Evolutionary conservation across 352 stramenopile genomes (phyloP), one percentile per base, ranked within the genome.

Genomic region (Pythium apleroticum): DNA sequence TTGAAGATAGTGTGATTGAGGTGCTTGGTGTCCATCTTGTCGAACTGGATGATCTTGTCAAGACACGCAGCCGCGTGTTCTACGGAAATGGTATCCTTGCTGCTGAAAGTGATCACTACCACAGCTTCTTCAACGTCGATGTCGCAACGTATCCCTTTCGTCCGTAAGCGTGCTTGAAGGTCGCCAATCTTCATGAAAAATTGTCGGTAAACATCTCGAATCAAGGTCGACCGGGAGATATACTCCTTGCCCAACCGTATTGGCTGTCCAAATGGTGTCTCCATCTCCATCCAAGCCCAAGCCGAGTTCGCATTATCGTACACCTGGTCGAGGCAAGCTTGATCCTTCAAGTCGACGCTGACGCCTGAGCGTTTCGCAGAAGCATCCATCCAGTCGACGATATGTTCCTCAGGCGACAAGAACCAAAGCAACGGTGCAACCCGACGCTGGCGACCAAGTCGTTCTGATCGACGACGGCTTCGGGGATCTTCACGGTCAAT

Each of bases 171-270:
- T n/a, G 30, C 28, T 37, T 30, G 30, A 30, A 28, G n/a, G 28
- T 57, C 22, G 45, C n/a, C 27, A 14, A 50, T 8, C 14, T 28
- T 57, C 46, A 19, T 20, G 35, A 2, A 2, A 19, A 62, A 62
- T 31, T 48, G 58, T 33, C 53, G 31, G 53, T 56, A 62, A 19
- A 71, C 19, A 5, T 60, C 57, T 1, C 14, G 2, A 17, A 45
- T 52, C 15, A 67, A 14, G 6, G 52, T 33, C 5, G 52, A 53
- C 4, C 28, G 52, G 25, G 63, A 71, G 25, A 60, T 60, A 30
- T 54, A 55, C 58, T 71, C 65, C 20, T 66, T 39, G 9, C 27
- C 43, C 8, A 61, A 45, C 7, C 65, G 65, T 6, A 71, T 55
- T 5, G 57, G 65, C 39, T 71, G 65, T 0, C 65, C 58, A 14